Percentiles rank a stretch among this genome's conserved stretches.
phyloP scores from a whole-genome alignment of 164 flowering plant genomes.

The Saururus chinensis region DNA sequence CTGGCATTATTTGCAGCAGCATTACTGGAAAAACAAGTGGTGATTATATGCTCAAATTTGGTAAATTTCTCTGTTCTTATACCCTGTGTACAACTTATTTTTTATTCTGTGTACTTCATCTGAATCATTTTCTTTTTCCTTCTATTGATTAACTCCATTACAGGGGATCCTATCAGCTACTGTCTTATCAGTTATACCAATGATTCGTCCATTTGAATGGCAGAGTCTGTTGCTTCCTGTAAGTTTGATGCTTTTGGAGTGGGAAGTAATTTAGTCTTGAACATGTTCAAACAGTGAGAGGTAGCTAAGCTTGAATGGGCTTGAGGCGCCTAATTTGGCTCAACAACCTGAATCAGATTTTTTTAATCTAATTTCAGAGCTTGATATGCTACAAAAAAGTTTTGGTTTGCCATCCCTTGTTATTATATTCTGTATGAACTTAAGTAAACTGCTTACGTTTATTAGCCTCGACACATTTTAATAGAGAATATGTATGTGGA shows the following conservation, averaged over 20 bases:
- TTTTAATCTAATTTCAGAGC: too few relatives aligned
- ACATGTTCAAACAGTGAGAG: neutral
- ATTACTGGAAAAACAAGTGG: slow-evolving; percentile 82
- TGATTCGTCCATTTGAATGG: slow-evolving; percentile 96
- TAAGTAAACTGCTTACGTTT: too few relatives aligned
- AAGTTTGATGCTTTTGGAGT: slow-evolving; percentile 19
- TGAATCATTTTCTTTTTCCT: too few relatives aligned
- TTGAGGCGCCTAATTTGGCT: too few relatives aligned
- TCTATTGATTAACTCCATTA: neutral
- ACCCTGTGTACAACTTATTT: neutral
- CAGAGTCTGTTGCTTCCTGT: slow-evolving; percentile 91
- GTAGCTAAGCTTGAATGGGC: neutral
- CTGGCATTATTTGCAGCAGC: slow-evolving; percentile 66
- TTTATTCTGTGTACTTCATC: neutral
- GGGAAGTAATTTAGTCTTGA: slow-evolving; percentile 1
- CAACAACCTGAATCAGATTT: too few relatives aligned
- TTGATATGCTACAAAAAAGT: too few relatives aligned
- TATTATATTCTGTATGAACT: too few relatives aligned
- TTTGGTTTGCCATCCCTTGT: too few relatives aligned
- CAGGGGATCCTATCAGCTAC: slow-evolving; percentile 87
- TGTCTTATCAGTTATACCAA: slow-evolving; percentile 70
- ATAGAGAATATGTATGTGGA: too few relatives aligned
- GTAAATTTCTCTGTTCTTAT: slow-evolving; percentile 23
- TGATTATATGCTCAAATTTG: slow-evolving; percentile 71
- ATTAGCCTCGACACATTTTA: too few relatives aligned